Conservation (phyloP, 805 yeast genomes). For the Jamesozyma jinghongensis region DNA sequence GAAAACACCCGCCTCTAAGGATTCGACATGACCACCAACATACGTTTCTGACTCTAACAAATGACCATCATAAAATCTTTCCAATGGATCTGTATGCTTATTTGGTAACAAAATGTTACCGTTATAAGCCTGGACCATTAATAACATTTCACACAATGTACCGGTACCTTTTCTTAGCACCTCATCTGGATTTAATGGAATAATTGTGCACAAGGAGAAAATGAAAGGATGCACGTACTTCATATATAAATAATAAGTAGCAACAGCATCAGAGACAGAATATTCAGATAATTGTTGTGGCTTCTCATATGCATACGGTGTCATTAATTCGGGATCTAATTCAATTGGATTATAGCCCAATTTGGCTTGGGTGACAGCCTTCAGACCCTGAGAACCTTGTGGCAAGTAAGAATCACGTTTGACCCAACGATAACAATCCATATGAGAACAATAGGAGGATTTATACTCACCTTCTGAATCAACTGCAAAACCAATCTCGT, state of each 20-base stretch:
- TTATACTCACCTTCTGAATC: slow-evolving; percentile 89
- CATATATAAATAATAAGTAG: slow-evolving; percentile 90
- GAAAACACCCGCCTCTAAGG: slow-evolving; percentile 95
- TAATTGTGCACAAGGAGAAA: slow-evolving; percentile 88
- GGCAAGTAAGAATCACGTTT: slow-evolving; percentile 95
- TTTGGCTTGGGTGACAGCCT: slow-evolving; percentile 94
- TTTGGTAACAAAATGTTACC: slow-evolving; percentile 75
- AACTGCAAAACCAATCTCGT: slow-evolving; percentile 87
- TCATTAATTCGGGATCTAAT: slow-evolving; percentile 95
- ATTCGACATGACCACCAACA: slow-evolving; percentile 98
- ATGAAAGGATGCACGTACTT: slow-evolving; percentile 96
- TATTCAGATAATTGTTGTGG: slow-evolving; percentile 92
- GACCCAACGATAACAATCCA: slow-evolving; percentile 98
- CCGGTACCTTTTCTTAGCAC: slow-evolving; percentile 96
- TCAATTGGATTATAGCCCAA: slow-evolving; percentile 95
- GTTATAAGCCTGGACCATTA: slow-evolving; percentile 92
- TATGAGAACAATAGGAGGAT: slow-evolving; percentile 84
- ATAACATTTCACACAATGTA: slow-evolving; percentile 93
- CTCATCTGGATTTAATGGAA: slow-evolving; percentile 95
- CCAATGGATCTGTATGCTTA: slow-evolving; percentile 89
- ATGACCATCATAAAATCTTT: slow-evolving; percentile 91
- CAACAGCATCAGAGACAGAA: slow-evolving; percentile 99
- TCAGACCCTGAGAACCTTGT: slow-evolving; percentile 96
- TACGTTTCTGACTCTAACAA: slow-evolving; percentile 90
- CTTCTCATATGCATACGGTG: slow-evolving; percentile 90